These are phyloP conservation scores for Inonotus hispidus DNA, from an alignment of 1,284 basidiomycete species.

Conservation along the genomic window DNA sequence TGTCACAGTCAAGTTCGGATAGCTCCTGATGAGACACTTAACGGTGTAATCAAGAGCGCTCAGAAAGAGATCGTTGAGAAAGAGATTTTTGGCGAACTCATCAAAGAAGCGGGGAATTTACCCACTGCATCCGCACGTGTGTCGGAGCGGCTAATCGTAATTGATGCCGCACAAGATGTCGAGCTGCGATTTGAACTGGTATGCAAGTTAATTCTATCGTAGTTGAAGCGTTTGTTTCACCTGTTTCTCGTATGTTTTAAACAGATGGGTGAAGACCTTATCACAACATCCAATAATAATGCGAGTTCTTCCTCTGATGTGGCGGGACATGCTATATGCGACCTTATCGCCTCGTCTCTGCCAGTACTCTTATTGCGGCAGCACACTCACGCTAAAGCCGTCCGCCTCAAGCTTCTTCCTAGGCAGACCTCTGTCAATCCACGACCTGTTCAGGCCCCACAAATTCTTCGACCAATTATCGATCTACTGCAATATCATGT, in stretches of 20 bases:
- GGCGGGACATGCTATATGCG: slow-evolving; percentile 45
- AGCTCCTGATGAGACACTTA: slow-evolving; percentile 36
- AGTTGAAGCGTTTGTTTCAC: not conserved
- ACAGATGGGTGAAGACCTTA: slow-evolving; percentile 30
- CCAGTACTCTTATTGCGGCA: slow-evolving; percentile 60
- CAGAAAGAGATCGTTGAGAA: slow-evolving; percentile 72
- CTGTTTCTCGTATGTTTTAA: not conserved
- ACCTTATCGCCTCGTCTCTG: slow-evolving; percentile 62
- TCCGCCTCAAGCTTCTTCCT: slow-evolving; percentile 32
- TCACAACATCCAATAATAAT: slow-evolving; percentile 10
- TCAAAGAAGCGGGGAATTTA: slow-evolving; percentile 63
- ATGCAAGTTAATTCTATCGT: slow-evolving; percentile 24
- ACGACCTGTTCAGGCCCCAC: slow-evolving; percentile 28
- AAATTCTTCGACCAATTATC: slow-evolving; percentile 58
- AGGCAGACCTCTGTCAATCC: slow-evolving; percentile 17
- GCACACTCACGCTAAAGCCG: slow-evolving; percentile 47
- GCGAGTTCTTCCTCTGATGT: slow-evolving; percentile 18
- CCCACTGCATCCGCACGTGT: slow-evolving; percentile 70
- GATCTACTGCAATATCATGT: slow-evolving; percentile 71
- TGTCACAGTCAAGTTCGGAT: slow-evolving; percentile 35
- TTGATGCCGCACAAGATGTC: slow-evolving; percentile 65
- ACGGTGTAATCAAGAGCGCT: slow-evolving; percentile 47
- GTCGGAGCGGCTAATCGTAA: slow-evolving; percentile 65
- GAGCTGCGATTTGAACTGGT: slow-evolving; percentile 68
- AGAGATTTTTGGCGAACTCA: slow-evolving; percentile 68